phyloP scores from a whole-genome alignment of 2,329 filamentous ascomycete genomes.

The Aspergillus ustus region DNA sequence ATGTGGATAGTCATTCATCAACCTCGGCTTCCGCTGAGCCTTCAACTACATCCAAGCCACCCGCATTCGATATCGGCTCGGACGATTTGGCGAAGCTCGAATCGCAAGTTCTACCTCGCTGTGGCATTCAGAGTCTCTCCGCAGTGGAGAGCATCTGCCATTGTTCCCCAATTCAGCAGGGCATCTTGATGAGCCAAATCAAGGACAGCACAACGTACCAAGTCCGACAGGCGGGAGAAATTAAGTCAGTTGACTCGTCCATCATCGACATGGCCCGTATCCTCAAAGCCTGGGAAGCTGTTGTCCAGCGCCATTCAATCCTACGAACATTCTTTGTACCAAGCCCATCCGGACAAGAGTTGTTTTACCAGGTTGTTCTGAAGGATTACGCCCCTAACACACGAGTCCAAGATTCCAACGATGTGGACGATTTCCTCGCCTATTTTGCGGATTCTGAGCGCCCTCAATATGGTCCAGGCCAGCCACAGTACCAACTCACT shows the following conservation, averaged over 20 bases:
- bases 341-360: constrained; percentile 3
- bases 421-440: background rate
- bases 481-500: constrained; percentile 10
- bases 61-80: background rate
- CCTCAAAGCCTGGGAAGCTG: constrained; percentile 7
- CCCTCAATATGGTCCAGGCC: background rate
- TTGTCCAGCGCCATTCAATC: constrained; percentile 17
- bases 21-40: background rate
- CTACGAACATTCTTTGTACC: constrained; percentile 18
- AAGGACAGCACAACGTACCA: constrained; percentile 17
- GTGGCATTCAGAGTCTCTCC: background rate
- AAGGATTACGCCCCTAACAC: constrained; percentile 10
- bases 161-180: constrained; percentile 24
- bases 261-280: constrained; percentile 5
- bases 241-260: constrained; percentile 1
- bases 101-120: background rate
- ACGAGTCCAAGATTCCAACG: background rate
- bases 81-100: constrained; percentile 1
- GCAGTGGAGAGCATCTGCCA: constrained; percentile 18
- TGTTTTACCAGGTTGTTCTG: constrained; percentile 19
- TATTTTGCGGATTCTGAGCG: background rate
- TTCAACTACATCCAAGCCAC: background rate
- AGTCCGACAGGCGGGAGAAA: constrained; percentile 12
- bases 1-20: background rate
- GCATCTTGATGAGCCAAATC: constrained; percentile 23